These are phyloP conservation scores for Chalciporus piperatus DNA, from an alignment of 768 basidiomycete genomes.

Conservation along the genomic window DNA sequence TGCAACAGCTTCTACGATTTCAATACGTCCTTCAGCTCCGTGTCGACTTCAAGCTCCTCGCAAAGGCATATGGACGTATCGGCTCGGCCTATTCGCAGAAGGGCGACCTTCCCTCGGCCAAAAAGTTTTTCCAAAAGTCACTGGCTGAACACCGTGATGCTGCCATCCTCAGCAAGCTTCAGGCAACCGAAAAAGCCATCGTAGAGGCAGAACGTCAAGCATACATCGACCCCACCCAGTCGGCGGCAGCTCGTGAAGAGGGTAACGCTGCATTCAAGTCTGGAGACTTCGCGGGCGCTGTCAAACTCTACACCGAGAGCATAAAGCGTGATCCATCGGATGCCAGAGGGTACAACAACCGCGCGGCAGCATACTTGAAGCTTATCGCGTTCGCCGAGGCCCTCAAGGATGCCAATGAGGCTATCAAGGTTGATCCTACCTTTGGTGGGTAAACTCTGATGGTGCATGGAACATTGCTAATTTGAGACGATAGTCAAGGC, in stretches of 20 bases:
- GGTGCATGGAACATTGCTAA: background rate
- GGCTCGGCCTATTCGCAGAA: constrained; percentile 85
- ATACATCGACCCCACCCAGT: constrained; percentile 85
- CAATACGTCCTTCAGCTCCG: constrained; percentile 51
- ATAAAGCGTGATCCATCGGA: constrained; percentile 94
- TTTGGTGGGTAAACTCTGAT: constrained; percentile 54
- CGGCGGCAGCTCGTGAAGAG: constrained; percentile 82
- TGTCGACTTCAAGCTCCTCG: constrained; percentile 92
- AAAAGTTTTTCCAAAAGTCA: constrained; percentile 92
- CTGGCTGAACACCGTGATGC: constrained; percentile 96
- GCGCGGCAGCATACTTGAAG: constrained; percentile 97
- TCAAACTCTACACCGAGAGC: constrained; percentile 91
- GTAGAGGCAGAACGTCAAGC: constrained; percentile 74
- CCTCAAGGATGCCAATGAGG: constrained; percentile 91
- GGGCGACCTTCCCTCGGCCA: constrained; percentile 68
- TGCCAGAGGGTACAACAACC: constrained; percentile 93
- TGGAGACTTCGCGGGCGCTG: constrained; percentile 88
- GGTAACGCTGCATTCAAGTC: constrained; percentile 91
- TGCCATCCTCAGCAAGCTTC: constrained; percentile 86
- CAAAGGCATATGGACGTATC: constrained; percentile 89
- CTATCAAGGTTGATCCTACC: constrained; percentile 84
- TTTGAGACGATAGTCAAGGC: constrained; percentile 63
- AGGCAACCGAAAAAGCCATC: constrained; percentile 75
- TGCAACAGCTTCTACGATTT: background rate
- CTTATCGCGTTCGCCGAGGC: constrained; percentile 92